Conservation (phyloP, 2,329 filamentous ascomycete genomes). For the Scytalidium lignicola region DNA sequence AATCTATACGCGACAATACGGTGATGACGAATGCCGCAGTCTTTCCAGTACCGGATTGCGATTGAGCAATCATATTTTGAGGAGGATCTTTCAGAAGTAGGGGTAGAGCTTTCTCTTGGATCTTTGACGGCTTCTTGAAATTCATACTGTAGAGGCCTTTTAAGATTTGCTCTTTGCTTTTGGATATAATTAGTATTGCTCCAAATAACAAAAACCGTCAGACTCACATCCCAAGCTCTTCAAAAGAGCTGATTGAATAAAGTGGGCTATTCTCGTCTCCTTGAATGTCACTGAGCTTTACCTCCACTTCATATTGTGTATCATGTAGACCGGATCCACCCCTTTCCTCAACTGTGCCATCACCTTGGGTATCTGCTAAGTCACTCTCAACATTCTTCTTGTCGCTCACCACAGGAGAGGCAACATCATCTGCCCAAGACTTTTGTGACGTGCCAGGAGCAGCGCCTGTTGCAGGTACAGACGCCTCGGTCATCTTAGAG, state of each 20-base stretch:
- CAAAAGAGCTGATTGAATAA: conserved; percentile 77
- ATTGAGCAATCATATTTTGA: conserved; percentile 92
- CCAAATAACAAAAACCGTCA: neutral
- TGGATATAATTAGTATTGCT: conserved; percentile 6
- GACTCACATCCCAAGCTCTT: conserved; percentile 78
- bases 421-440: conserved; percentile 38
- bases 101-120: conserved; percentile 90
- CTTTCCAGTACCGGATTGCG: conserved; percentile 98
- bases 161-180: conserved; percentile 58
- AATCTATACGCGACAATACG: conserved; percentile 80
- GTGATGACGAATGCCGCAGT: conserved; percentile 95
- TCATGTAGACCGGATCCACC: conserved; percentile 57
- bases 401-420: conserved; percentile 17
- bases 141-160: conserved; percentile 75
- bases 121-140: conserved; percentile 94
- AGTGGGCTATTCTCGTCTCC: conserved; percentile 81
- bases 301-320: conserved; percentile 80
- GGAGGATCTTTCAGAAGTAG: conserved; percentile 84
- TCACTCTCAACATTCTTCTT: conserved; percentile 7
- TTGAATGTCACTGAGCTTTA: conserved; percentile 87
- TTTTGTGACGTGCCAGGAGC: conserved; percentile 9
- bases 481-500: neutral
- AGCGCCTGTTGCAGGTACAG: neutral
- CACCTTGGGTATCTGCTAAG: conserved; percentile 30
- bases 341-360: conserved; percentile 37